Conservation (phyloP, 441 rosid genomes). For the Capsella rubella region DNA sequence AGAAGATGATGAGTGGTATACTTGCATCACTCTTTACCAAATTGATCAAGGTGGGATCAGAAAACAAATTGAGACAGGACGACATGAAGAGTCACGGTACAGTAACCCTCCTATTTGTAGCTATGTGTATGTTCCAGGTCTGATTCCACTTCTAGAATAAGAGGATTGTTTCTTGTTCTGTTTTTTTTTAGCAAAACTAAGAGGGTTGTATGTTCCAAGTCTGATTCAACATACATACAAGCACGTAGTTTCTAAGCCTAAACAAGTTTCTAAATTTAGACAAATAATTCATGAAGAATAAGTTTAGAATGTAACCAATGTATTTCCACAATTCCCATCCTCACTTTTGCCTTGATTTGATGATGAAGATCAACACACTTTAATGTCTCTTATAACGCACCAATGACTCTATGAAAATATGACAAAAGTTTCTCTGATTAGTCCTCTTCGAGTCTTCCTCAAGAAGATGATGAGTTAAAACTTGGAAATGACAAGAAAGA, state of each 20-base stretch:
- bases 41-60: background rate
- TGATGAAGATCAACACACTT: too few relatives aligned
- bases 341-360: too few relatives aligned
- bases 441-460: slow-evolving; percentile 11
- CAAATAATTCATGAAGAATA: too few relatives aligned
- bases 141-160: background rate
- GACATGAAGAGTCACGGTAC: background rate
- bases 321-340: too few relatives aligned
- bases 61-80: background rate
- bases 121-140: background rate
- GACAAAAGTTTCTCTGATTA: slow-evolving; percentile 31
- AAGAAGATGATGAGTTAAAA: background rate
- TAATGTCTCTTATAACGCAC: too few relatives aligned
- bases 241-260: too few relatives aligned
- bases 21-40: slow-evolving; percentile 7
- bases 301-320: too few relatives aligned
- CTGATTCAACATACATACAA: too few relatives aligned
- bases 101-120: background rate
- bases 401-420: background rate
- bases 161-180: background rate
- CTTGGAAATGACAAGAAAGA: slow-evolving; percentile 9
- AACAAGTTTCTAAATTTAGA: too few relatives aligned
- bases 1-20: background rate
- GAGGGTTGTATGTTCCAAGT: too few relatives aligned
- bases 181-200: background rate